Base-by-base conservation (phyloP, 495 filamentous ascomycete genomes). In the Staphylotrichum tortipilum region DNA sequence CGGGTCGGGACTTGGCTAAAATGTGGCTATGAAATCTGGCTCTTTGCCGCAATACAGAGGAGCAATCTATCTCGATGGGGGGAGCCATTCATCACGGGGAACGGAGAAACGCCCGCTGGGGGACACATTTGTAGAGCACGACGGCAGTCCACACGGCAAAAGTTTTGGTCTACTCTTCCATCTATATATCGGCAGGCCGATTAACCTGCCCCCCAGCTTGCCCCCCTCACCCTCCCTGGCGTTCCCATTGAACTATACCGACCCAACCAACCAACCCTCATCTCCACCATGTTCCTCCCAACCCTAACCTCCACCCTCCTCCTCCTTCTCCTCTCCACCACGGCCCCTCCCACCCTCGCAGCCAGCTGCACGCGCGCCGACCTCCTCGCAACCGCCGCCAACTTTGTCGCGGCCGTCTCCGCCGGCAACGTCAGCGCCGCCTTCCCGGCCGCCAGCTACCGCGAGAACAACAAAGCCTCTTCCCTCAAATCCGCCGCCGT, bases 391-490 rank as follows among this genome's bases (percentile, higher is more conserved):
- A 60, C 66, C 8, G 67, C 69, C 8, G 28, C 57, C 3, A 63
- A 55, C 42, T 73, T 69, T 48, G 46, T 71, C 15, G 52, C 58
- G 0, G 66, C 69, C 12, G 61, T 70, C 35, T 56, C 61, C 1
- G 49, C 51, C 24, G 68, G 69, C 6, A 65, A 23, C 17, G 37
- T 61, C 19, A 49, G 46, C 33, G 44, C 42, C 17, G 44, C 54
- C 26, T 50, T 69, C 9, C 40, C 59, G 4, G 44, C 65, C 9
- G 68, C 67, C 48, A 68, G 60, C 8, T 73, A 73, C 54, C 62
- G 61, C 23, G 56, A 68, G 47, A 72, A 73, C 52, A 73, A 73
- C 58, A 68, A 68, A 35, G 57, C 46, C 3, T 37, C 57, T 6
- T 60, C 65, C 46, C 50, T 68, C 49, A 56, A 54, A 33, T 59